Conservation (phyloP, 2,329 filamentous ascomycete genomes). For the Metarhizium album region DNA sequence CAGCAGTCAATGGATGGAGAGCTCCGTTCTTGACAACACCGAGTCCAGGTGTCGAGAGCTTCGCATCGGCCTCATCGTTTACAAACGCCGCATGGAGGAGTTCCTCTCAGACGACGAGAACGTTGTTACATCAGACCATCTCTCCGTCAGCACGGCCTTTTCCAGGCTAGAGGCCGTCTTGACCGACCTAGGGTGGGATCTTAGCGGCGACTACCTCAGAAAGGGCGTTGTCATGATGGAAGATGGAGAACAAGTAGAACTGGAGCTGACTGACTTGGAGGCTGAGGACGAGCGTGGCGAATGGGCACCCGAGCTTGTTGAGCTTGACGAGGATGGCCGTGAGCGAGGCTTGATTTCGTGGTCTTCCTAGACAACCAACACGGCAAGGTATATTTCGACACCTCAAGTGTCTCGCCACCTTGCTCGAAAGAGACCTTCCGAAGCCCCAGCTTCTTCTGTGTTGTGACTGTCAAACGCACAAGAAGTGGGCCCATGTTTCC, state of each 20-base stretch:
- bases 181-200: constrained; percentile 43
- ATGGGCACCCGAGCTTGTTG: constrained; percentile 41
- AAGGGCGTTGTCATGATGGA: constrained; percentile 39
- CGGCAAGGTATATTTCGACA: background rate
- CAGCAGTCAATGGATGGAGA: constrained; percentile 37
- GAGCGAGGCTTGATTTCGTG: constrained; percentile 42
- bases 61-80: constrained; percentile 38
- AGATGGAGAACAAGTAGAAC: constrained; percentile 38
- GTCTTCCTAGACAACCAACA: constrained; percentile 16
- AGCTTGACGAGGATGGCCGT: constrained; percentile 40
- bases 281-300: constrained; percentile 44
- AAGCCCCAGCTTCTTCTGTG: background rate
- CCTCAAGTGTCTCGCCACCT: background rate
- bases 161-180: constrained; percentile 20
- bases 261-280: constrained; percentile 38
- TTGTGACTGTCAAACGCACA: background rate
- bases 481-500: background rate
- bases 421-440: background rate
- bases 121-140: constrained; percentile 27
- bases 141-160: constrained; percentile 37
- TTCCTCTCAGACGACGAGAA: constrained; percentile 24
- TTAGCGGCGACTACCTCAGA: constrained; percentile 38
- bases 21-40: constrained; percentile 29
- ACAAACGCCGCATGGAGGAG: constrained; percentile 43
- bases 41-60: constrained; percentile 24